Conservation (phyloP, 192 early-diverging fungal species). For the Backusella sp. region DNA sequence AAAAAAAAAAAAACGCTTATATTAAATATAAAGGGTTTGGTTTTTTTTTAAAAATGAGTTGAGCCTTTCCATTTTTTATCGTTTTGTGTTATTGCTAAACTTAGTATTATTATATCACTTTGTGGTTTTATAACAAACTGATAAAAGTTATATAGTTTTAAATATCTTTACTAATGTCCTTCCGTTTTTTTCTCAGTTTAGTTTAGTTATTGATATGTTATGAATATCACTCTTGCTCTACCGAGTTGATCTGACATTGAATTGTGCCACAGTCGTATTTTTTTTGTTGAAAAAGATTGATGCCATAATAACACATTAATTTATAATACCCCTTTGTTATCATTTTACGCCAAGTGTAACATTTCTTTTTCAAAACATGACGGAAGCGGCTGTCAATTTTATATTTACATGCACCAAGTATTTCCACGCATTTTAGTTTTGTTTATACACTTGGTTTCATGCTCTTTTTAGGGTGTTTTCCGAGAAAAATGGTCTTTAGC, state of each 20-base stretch:
- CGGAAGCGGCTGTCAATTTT: neutral
- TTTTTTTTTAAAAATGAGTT: neutral
- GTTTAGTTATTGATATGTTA: neutral
- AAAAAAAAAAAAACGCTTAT: neutral
- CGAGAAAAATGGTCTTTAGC: too few relatives aligned
- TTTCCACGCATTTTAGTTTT: neutral
- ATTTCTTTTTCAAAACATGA: neutral
- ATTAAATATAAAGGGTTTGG: neutral
- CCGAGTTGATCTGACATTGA: neutral
- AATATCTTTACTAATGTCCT: neutral
- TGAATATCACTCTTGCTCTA: neutral
- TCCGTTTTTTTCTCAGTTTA: neutral
- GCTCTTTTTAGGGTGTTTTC: too few relatives aligned
- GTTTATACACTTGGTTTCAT: neutral
- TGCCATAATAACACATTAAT: neutral
- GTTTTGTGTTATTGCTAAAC: neutral
- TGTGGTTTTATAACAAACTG: neutral
- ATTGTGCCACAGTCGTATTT: neutral
- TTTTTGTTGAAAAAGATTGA: neutral
- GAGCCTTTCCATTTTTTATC: neutral
- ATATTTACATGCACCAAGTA: neutral
- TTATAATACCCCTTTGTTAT: neutral
- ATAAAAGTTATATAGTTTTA: neutral
- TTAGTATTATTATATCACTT: neutral
- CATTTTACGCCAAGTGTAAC: slow-evolving; percentile 5